Evolutionary conservation across 306 rosid genomes (phyloP).

Genomic region (Carpinus viminea): DNA sequence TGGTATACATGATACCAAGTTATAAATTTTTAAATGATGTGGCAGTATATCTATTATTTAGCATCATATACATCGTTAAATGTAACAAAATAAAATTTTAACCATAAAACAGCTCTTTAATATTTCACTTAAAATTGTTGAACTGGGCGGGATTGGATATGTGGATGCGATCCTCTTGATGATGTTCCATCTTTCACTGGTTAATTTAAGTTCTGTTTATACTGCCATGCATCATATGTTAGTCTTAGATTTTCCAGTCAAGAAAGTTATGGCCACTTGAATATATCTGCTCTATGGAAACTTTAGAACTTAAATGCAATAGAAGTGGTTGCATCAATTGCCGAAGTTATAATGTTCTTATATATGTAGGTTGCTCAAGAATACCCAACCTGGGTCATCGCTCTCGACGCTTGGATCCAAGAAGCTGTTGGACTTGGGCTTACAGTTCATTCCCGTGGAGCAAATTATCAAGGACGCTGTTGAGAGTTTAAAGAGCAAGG

Average conservation of each 20-base stretch:
- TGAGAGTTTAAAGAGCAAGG: slow-evolving; percentile 74
- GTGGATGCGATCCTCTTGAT: neutral
- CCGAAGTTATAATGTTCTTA: slow-evolving; percentile 8
- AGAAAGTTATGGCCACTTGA: neutral
- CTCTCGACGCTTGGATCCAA: slow-evolving; percentile 55
- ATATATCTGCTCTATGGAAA: neutral
- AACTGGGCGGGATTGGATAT: neutral
- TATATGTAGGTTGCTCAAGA: slow-evolving; percentile 51
- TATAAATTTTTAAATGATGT: too few species aligned
- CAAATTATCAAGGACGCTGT: slow-evolving; percentile 80
- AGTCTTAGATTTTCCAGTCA: neutral
- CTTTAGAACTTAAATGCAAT: neutral
- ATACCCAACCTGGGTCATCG: slow-evolving; percentile 75
- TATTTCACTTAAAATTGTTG: too few species aligned
- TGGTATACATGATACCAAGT: too few species aligned
- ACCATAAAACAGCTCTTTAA: too few species aligned
- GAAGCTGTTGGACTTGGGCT: slow-evolving; percentile 72
- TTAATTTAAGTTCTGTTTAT: neutral
- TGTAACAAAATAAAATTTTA: too few species aligned
- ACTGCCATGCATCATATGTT: neutral
- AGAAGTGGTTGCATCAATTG: neutral
- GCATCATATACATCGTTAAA: too few species aligned
- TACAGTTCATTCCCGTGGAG: slow-evolving; percentile 80
- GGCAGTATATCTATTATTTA: too few species aligned
- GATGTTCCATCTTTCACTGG: slow-evolving; percentile 1